Conservation (phyloP, 176 grass and related monocot species). For the Avena sativa region DNA sequence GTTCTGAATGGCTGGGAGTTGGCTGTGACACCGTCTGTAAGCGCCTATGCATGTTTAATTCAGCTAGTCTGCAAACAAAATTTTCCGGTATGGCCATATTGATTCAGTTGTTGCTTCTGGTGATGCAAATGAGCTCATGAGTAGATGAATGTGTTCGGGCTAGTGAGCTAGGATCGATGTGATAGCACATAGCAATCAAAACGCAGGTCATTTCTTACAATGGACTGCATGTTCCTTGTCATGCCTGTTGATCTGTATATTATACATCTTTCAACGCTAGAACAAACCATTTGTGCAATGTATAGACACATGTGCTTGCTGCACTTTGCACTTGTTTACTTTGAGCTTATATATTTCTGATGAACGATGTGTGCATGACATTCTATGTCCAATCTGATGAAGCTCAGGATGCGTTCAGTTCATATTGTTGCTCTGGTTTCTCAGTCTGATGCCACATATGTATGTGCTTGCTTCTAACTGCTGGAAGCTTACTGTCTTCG, state of each 20-base stretch:
- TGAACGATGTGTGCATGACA: too few species aligned
- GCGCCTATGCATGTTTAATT: neutral
- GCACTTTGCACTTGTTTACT: constrained; percentile 20
- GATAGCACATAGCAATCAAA: neutral
- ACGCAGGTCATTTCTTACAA: neutral
- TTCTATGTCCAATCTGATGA: neutral
- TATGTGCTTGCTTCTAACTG: constrained; percentile 24
- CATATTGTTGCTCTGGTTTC: constrained; percentile 38
- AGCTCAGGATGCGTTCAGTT: neutral
- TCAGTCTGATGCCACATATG: constrained; percentile 6
- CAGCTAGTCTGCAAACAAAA: neutral
- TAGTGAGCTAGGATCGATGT: neutral
- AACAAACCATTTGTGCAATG: constrained; percentile 10
- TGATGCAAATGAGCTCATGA: neutral
- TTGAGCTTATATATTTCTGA: too few species aligned
- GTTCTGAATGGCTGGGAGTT: constrained; percentile 10
- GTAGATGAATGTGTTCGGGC: neutral
- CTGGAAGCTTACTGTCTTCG: constrained; percentile 8
- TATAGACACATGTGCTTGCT: neutral
- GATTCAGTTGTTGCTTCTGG: neutral
- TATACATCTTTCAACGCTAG: constrained; percentile 24
- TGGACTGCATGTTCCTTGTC: neutral
- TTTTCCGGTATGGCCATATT: neutral
- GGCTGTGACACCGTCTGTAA: neutral
- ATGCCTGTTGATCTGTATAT: neutral